These are phyloP conservation scores for Turnera subulata DNA, from an alignment of 345 rosid genomes.

Conservation along the genomic window DNA sequence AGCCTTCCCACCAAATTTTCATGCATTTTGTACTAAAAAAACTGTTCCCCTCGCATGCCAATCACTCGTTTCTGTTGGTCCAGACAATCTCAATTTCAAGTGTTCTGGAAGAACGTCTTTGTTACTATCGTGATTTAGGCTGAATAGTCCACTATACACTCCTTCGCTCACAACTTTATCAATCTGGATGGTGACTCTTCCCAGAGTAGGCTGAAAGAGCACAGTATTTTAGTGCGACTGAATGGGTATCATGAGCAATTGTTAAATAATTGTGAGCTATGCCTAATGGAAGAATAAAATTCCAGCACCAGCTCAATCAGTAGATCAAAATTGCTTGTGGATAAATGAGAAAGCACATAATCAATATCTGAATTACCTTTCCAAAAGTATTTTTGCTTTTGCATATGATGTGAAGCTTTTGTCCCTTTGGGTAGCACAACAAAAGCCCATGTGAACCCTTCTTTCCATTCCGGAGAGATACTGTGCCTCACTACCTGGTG, in stretches of 20 bases:
- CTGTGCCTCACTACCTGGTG: slow-evolving; percentile 68
- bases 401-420: slow-evolving; percentile 87
- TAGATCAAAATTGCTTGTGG: neutral
- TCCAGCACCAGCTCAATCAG: neutral
- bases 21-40: slow-evolving; percentile 7
- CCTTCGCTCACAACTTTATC: slow-evolving; percentile 87
- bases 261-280: neutral
- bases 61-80: slow-evolving; percentile 49
- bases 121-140: slow-evolving; percentile 60
- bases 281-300: neutral
- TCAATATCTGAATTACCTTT: slow-evolving; percentile 50
- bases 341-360: neutral
- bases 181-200: slow-evolving; percentile 79
- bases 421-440: slow-evolving; percentile 93
- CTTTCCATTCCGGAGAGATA: slow-evolving; percentile 78
- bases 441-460: slow-evolving; percentile 84
- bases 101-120: slow-evolving; percentile 61
- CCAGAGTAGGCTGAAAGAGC: slow-evolving; percentile 63
- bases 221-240: too few species aligned
- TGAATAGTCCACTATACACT: slow-evolving; percentile 59
- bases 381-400: slow-evolving; percentile 87
- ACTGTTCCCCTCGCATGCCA: slow-evolving; percentile 6
- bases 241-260: neutral
- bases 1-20: slow-evolving; percentile 1
- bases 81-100: slow-evolving; percentile 76